These are phyloP conservation scores for Nicotiana noctiflora DNA, from an alignment of 257 asterid species.

Conservation along the genomic window DNA sequence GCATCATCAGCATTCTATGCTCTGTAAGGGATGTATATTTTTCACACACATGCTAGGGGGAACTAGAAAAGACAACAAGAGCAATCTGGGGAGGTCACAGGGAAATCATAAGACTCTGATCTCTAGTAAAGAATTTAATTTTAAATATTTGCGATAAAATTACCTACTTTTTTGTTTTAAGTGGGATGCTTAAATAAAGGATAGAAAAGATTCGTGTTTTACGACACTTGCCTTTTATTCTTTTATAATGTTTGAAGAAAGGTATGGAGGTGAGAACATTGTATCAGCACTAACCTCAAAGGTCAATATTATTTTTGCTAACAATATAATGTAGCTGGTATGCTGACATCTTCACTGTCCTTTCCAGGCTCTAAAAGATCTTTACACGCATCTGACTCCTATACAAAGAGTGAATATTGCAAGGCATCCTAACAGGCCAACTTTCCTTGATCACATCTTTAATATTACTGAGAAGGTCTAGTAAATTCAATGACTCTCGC, in stretches of 20 bases:
- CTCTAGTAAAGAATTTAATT: neutral
- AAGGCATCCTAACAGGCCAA: conserved; percentile 83
- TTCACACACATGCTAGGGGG: neutral
- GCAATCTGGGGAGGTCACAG: neutral
- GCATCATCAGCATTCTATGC: neutral
- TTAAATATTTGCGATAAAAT: neutral
- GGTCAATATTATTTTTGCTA: neutral
- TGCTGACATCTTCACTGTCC: neutral
- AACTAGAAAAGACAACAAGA: neutral
- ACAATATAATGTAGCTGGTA: neutral
- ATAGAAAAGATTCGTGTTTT: neutral
- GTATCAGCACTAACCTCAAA: neutral
- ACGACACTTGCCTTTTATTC: neutral
- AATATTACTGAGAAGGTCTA: conserved; percentile 79
- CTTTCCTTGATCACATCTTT: conserved; percentile 83
- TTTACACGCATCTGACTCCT: conserved; percentile 69
- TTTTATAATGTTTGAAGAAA: neutral
- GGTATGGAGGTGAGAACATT: neutral
- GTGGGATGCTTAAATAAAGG: neutral
- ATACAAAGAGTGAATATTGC: conserved; percentile 84
- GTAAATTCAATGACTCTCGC: conserved; percentile 7
- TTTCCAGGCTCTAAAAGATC: conserved; percentile 76
- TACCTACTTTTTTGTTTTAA: neutral
- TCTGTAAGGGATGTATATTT: neutral
- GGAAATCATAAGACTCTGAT: neutral